Conservation (phyloP, 2,329 filamentous ascomycete species). For the Phoma sp. region DNA sequence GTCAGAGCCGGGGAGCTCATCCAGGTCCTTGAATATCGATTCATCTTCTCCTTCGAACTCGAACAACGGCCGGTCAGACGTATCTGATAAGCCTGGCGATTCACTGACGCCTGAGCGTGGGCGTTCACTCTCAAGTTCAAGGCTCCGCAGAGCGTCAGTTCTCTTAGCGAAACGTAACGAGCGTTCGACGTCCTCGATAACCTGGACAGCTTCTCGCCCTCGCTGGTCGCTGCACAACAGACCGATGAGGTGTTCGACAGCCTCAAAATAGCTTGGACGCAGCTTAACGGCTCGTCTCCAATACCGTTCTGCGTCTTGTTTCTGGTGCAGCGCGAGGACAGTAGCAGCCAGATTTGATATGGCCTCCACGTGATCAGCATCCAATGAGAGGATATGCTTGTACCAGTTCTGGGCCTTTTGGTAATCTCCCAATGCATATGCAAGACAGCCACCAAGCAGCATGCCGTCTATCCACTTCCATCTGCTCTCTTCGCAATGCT, state of each 20-base stretch:
- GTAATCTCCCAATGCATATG: conserved; percentile 88
- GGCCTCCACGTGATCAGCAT: conserved; percentile 81
- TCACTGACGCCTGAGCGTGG: conserved; percentile 66
- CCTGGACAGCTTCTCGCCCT: conserved; percentile 81
- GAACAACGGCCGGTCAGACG: conserved; percentile 64
- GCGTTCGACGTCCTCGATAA: conserved; percentile 85
- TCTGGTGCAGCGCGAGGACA: conserved; percentile 80
- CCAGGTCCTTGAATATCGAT: conserved; percentile 47
- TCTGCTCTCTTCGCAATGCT: conserved; percentile 50
- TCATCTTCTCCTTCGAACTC: conserved; percentile 59
- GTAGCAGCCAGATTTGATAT: conserved; percentile 93
- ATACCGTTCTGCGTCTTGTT: conserved; percentile 81
- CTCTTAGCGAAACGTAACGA: conserved; percentile 64
- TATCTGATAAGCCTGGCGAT: conserved; percentile 61
- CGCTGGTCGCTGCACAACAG: conserved; percentile 83
- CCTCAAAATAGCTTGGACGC: conserved; percentile 89
- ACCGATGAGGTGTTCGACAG: conserved; percentile 91
- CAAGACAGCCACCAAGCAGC: conserved; percentile 86
- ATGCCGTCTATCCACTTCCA: conserved; percentile 86
- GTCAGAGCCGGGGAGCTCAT: conserved; percentile 51
- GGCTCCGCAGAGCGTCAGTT: conserved; percentile 56
- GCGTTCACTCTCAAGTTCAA: conserved; percentile 66
- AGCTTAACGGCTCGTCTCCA: conserved; percentile 87
- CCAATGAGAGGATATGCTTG: conserved; percentile 67
- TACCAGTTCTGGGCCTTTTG: conserved; percentile 79